A percentile compares a stretch with the other conserved stretches of the same genome.
Evolutionary conservation across 306 rosid species (phyloP).

Genomic region (Fragaria vesca): DNA sequence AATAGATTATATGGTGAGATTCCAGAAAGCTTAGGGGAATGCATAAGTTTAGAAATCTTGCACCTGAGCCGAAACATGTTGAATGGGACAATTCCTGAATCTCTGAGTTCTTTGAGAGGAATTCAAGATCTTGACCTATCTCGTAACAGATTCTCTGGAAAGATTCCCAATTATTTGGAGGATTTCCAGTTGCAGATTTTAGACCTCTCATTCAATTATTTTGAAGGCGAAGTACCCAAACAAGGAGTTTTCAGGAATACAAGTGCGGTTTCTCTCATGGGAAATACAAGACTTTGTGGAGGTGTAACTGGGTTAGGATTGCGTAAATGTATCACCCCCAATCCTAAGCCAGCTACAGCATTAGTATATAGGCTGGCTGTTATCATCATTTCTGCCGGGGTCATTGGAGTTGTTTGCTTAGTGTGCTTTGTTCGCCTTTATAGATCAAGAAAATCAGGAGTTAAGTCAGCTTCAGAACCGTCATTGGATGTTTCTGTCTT

Average conservation of each 20-base stretch:
- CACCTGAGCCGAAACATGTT: constrained; percentile 23
- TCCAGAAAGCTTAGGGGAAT: constrained; percentile 21
- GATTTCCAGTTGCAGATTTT: background rate
- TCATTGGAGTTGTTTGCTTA: background rate
- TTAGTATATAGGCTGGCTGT: background rate
- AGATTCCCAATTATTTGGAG: constrained; percentile 19
- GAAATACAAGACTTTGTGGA: constrained; percentile 24
- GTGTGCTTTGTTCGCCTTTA: too few species aligned
- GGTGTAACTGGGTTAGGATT: constrained; percentile 20
- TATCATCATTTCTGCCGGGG: background rate
- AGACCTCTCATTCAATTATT: constrained; percentile 30
- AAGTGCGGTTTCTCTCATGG: constrained; percentile 11
- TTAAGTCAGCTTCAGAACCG: too few species aligned
- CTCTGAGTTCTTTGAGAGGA: constrained; percentile 25
- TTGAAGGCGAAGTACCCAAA: constrained; percentile 22
- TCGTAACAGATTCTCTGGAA: constrained; percentile 25
- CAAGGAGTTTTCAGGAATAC: constrained; percentile 26
- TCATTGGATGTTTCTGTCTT: background rate
- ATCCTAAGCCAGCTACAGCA: background rate
- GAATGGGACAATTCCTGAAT: constrained; percentile 19
- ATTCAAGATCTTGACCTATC: constrained; percentile 1
- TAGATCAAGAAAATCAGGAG: too few species aligned
- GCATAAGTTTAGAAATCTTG: constrained; percentile 6
- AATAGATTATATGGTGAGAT: constrained; percentile 28
- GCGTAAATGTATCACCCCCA: background rate